phyloP scores from a whole-genome alignment of 352 stramenopile species.

The Pythium folliculosum region DNA sequence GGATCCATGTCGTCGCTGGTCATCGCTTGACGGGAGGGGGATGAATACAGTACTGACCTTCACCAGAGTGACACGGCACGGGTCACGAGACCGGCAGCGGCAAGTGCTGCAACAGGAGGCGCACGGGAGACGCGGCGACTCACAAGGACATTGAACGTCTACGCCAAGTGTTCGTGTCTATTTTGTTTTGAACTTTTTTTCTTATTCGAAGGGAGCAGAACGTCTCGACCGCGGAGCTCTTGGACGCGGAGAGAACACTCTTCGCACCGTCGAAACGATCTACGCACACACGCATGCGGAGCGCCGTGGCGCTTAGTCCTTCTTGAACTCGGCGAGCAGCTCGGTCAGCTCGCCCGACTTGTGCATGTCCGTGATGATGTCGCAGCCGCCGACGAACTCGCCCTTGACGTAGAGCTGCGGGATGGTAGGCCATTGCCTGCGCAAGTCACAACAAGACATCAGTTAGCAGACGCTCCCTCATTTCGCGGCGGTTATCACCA shows the following conservation, averaged over 20 bases:
- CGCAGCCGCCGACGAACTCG: conserved; percentile 99
- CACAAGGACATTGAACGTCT: not conserved
- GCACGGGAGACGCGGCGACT: not conserved
- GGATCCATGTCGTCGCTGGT: conserved; percentile 48
- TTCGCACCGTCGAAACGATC: too few species aligned
- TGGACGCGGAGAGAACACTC: too few species aligned
- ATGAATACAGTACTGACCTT: conserved; percentile 18
- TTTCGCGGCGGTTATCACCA: too few species aligned
- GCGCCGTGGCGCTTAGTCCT: conserved; percentile 56
- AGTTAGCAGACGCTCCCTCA: not conserved
- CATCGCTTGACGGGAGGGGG: not conserved
- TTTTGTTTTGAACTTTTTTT: not conserved
- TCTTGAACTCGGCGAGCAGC: conserved; percentile 85
- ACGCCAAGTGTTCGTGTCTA: not conserved
- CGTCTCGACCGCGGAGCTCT: too few species aligned
- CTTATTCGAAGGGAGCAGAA: not conserved
- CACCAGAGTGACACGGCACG: conserved; percentile 9
- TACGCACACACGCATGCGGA: too few species aligned
- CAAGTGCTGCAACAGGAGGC: not conserved
- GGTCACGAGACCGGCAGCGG: not conserved
- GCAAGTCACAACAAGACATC: conserved; percentile 22
- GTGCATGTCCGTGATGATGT: conserved; percentile 97
- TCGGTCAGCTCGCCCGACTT: conserved; percentile 91
- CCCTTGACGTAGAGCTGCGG: conserved; percentile 99
- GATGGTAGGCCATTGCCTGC: conserved; percentile 95